Percentiles rank a stretch among this genome's conserved stretches.
Evolutionary conservation across 495 filamentous ascomycete species (phyloP).

Genomic region (Penicillium pancosmium): DNA sequence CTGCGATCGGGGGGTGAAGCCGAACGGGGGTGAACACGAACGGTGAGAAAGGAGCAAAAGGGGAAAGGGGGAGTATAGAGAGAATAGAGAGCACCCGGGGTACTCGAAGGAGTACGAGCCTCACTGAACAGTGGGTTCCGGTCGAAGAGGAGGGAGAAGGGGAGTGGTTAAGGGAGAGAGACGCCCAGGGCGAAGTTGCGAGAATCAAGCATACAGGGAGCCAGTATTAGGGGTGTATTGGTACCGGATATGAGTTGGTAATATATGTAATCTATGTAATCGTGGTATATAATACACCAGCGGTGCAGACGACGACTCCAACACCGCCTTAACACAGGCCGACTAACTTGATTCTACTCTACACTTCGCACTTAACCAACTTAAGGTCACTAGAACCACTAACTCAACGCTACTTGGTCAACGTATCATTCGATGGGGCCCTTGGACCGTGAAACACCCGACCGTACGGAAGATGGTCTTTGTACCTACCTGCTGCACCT

Average conservation of each 20-base stretch:
- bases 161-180: slow-evolving; percentile 19
- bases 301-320: too few species aligned
- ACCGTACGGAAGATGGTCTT: background rate
- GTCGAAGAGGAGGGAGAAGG: slow-evolving; percentile 6
- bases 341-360: background rate
- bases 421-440: slow-evolving; percentile 1
- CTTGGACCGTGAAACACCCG: slow-evolving; percentile 1
- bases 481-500: slow-evolving; percentile 1
- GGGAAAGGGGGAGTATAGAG: slow-evolving; percentile 10
- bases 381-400: background rate
- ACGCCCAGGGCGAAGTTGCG: too few species aligned
- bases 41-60: slow-evolving; percentile 16
- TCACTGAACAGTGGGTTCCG: slow-evolving; percentile 16
- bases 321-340: too few species aligned
- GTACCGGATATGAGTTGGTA: background rate
- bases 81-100: slow-evolving; percentile 20
- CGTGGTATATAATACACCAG: background rate
- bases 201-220: background rate
- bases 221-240: slow-evolving; percentile 31
- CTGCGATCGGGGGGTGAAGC: slow-evolving; percentile 15
- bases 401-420: background rate
- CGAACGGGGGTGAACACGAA: slow-evolving; percentile 11
- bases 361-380: background rate
- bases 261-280: too few species aligned
- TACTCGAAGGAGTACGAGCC: slow-evolving; percentile 20